Evolutionary conservation across 768 basidiomycete genomes (phyloP).

Genomic region (Amanita subjunquillea): DNA sequence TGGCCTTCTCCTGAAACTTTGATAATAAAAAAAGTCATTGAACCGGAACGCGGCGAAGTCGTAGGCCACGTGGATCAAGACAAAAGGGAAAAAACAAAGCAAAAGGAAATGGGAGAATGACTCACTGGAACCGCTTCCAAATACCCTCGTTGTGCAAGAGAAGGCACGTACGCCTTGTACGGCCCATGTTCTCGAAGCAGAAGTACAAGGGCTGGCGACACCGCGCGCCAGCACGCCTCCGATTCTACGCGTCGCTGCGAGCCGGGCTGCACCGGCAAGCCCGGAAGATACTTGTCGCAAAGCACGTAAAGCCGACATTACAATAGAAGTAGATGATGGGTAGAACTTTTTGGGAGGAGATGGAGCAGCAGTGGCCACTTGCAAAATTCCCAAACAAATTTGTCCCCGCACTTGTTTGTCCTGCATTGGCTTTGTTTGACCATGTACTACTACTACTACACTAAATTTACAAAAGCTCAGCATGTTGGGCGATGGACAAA

Average conservation of each 20-base stretch:
- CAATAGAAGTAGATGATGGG: not conserved
- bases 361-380: not conserved
- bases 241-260: not conserved
- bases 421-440: not conserved
- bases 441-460: not conserved
- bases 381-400: not conserved
- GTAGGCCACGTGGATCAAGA: not conserved
- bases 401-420: not conserved
- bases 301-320: slow-evolving; percentile 6
- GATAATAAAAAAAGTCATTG: not conserved
- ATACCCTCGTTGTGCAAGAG: slow-evolving; percentile 10
- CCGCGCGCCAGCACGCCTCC: not conserved
- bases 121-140: slow-evolving; percentile 3
- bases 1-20: not conserved
- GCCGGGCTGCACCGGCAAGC: not conserved
- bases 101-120: not conserved
- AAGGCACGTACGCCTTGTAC: slow-evolving; percentile 2
- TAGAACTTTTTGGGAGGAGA: not conserved
- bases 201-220: not conserved
- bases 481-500: not conserved
- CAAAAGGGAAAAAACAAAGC: not conserved
- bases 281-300: slow-evolving; percentile 5
- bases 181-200: not conserved
- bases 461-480: not conserved
- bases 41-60: not conserved